A percentile compares a stretch with the other conserved stretches of the same genome.
These are phyloP conservation scores for Sugiyamaella novakii DNA, from an alignment of 1,139 yeast genomes.

Conservation along the genomic window DNA sequence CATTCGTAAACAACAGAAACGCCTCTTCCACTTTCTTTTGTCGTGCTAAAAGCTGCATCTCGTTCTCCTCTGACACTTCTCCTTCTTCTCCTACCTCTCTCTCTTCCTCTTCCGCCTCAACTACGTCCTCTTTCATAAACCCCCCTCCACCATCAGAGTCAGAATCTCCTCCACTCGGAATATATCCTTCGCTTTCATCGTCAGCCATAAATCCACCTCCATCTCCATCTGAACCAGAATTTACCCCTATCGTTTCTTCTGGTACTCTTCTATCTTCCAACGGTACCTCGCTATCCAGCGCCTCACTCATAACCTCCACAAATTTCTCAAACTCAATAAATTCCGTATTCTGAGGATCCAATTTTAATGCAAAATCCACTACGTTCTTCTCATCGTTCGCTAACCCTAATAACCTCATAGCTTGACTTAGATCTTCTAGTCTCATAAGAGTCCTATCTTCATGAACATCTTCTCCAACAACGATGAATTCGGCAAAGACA, in stretches of 20 bases:
- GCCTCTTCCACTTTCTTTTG: conserved; percentile 25
- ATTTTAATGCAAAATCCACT: conserved; percentile 14
- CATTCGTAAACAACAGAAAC: conserved; percentile 34
- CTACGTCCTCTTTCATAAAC: conserved; percentile 17
- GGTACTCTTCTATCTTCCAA: not conserved
- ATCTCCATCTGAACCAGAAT: conserved; percentile 5
- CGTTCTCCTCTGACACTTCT: not conserved
- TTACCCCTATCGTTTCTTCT: not conserved
- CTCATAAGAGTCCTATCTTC: conserved; percentile 33
- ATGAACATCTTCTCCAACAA: conserved; percentile 27
- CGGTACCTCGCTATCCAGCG: conserved; percentile 2
- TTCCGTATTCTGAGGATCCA: conserved; percentile 35
- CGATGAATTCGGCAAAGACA: conserved; percentile 38
- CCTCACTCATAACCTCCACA: conserved; percentile 11
- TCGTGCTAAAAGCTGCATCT: not conserved
- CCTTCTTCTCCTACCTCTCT: not conserved
- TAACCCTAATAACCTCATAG: conserved; percentile 35
- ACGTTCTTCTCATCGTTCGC: conserved; percentile 17
- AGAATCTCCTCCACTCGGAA: conserved; percentile 10
- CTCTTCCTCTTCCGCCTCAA: conserved; percentile 21
- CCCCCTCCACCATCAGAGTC: conserved; percentile 20
- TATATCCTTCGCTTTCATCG: conserved; percentile 19
- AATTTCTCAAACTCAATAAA: conserved; percentile 33
- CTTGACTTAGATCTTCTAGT: conserved; percentile 28
- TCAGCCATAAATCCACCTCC: conserved; percentile 12